Conservation (phyloP, 208 protist species). For the Leishmania martiniquensis region DNA sequence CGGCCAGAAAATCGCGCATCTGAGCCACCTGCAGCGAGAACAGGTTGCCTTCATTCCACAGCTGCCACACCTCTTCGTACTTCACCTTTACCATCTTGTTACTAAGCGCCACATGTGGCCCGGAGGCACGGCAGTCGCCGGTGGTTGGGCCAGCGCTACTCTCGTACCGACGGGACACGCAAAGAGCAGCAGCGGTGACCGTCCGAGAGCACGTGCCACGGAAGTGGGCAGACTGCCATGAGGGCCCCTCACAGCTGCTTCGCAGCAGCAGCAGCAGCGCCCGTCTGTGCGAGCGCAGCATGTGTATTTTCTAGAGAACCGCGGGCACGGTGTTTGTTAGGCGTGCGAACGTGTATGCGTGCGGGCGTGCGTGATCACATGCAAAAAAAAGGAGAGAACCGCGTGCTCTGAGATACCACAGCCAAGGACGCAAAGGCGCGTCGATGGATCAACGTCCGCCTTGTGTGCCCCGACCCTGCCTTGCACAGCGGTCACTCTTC, state of each 20-base stretch:
- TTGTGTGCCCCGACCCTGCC: background rate
- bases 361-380: background rate
- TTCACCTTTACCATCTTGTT: conserved; percentile 26
- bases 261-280: background rate
- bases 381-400: background rate
- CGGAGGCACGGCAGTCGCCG: background rate
- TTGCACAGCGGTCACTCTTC: background rate
- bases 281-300: conserved; percentile 5
- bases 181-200: background rate
- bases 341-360: conserved; percentile 4
- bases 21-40: conserved; percentile 87
- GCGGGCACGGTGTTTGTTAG: background rate
- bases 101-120: background rate
- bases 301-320: background rate
- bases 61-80: conserved; percentile 75
- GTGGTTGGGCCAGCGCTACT: background rate
- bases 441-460: background rate
- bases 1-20: conserved; percentile 75
- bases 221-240: background rate
- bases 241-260: background rate
- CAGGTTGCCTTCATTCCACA: conserved; percentile 94
- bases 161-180: conserved; percentile 17
- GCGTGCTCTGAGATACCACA: background rate
- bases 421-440: background rate
- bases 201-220: background rate